Conservation (phyloP, 257 asterid genomes). For the Cinchona pubescens region DNA sequence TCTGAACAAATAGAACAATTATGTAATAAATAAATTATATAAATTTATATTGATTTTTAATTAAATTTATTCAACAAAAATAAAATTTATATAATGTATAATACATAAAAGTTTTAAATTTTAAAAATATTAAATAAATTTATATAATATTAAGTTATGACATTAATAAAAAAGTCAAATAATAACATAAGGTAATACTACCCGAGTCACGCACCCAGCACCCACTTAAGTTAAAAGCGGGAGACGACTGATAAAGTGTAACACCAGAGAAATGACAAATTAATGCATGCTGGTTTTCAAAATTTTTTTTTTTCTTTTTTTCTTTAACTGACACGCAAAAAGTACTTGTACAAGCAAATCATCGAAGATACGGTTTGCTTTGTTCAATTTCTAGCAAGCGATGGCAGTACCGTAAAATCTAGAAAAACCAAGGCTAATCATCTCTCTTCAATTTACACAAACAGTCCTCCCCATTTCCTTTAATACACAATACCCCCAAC, state of each 20-base stretch:
- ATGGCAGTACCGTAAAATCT: conserved; percentile 6
- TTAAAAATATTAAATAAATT: too few relatives aligned
- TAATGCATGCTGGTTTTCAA: background rate
- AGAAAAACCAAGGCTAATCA: background rate
- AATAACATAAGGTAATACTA: too few relatives aligned
- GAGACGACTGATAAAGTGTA: background rate
- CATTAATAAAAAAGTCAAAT: too few relatives aligned
- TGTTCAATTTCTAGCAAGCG: background rate
- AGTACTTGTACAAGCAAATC: conserved; percentile 8
- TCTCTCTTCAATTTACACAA: background rate
- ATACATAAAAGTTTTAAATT: too few relatives aligned
- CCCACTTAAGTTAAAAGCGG: background rate
- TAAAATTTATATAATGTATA: too few relatives aligned
- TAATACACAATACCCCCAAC: too few relatives aligned
- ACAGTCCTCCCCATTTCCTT: background rate
- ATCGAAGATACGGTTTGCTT: background rate
- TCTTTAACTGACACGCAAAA: conserved; percentile 15
- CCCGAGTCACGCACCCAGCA: background rate
- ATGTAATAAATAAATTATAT: too few relatives aligned
- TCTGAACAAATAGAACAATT: too few relatives aligned
- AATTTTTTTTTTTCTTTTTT: background rate
- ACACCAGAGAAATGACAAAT: background rate
- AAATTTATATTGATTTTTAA: too few relatives aligned
- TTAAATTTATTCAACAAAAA: too few relatives aligned
- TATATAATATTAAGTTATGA: too few relatives aligned